A percentile compares a stretch with the other conserved stretches of the same genome.
Conservation (phyloP, 352 stramenopile genomes). For the Phytophthora tentaculata region DNA sequence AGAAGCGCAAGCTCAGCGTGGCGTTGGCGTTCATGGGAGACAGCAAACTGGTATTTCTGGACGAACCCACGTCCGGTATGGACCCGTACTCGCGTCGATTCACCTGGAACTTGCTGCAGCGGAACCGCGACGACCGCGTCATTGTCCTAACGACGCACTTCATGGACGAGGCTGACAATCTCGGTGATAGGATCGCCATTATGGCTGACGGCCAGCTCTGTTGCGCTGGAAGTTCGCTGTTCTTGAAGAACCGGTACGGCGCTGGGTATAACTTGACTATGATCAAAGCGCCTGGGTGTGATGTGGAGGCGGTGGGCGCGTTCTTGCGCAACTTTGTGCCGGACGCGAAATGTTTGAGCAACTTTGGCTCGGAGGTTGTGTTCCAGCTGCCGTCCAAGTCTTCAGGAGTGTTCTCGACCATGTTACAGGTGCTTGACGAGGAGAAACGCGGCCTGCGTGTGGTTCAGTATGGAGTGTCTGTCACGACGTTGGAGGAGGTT, state of each 20-base stretch:
- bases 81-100: slow-evolving; percentile 94
- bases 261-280: slow-evolving; percentile 90
- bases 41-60: slow-evolving; percentile 89
- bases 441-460: slow-evolving; percentile 62
- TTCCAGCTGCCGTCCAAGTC: slow-evolving; percentile 94
- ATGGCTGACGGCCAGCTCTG: slow-evolving; percentile 92
- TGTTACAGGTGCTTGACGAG: slow-evolving; percentile 90
- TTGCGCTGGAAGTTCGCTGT: slow-evolving; percentile 88
- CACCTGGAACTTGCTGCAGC: slow-evolving; percentile 94
- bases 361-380: slow-evolving; percentile 94
- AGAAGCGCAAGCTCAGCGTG: slow-evolving; percentile 97
- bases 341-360: slow-evolving; percentile 84
- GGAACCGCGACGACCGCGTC: slow-evolving; percentile 79
- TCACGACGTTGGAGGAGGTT: slow-evolving; percentile 99
- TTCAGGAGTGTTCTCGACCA: slow-evolving; percentile 84
- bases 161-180: slow-evolving; percentile 84
- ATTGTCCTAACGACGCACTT: slow-evolving; percentile 90
- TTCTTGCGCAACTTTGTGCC: slow-evolving; percentile 70
- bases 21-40: slow-evolving; percentile 96
- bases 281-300: slow-evolving; percentile 50
- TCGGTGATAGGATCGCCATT: slow-evolving; percentile 90
- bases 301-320: slow-evolving; percentile 34
- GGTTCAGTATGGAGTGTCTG: slow-evolving; percentile 94
- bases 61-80: slow-evolving; percentile 96
- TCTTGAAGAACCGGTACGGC: slow-evolving; percentile 95